Percentiles rank a stretch among this genome's conserved stretches.
Evolutionary conservation across 805 yeast genomes (phyloP).

Genomic region (Wickerhamiella occidentalis): DNA sequence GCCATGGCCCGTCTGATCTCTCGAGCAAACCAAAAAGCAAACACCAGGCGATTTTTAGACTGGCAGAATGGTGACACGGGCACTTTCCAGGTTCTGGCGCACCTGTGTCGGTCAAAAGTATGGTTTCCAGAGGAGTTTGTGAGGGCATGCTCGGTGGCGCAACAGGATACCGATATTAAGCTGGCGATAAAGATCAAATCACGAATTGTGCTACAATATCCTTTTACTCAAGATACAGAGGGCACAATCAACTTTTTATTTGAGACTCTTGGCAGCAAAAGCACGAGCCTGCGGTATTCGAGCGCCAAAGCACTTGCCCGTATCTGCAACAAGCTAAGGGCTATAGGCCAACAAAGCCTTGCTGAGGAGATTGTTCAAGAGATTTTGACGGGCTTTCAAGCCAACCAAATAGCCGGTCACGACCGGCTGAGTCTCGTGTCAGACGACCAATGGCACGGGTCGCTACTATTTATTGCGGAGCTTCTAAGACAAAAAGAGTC

Average conservation of each 20-base stretch:
- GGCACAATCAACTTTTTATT: constrained; percentile 1
- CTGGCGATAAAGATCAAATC: constrained; percentile 1
- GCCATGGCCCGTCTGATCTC: constrained; percentile 43
- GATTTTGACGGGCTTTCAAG: constrained; percentile 21
- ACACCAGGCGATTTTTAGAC: constrained; percentile 24
- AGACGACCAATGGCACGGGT: constrained; percentile 43
- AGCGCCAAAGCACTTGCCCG: constrained; percentile 52
- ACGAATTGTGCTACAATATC: not conserved
- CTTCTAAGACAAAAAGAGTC: constrained; percentile 21
- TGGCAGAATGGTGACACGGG: constrained; percentile 23
- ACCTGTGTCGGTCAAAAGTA: constrained; percentile 26
- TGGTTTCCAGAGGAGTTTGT: constrained; percentile 11
- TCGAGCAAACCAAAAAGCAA: constrained; percentile 33
- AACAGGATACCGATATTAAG: not conserved
- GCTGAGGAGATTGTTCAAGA: constrained; percentile 27
- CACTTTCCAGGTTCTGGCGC: constrained; percentile 33
- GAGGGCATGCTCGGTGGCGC: constrained; percentile 16
- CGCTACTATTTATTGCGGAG: constrained; percentile 46
- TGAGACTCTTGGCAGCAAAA: constrained; percentile 4
- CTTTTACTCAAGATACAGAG: not conserved
- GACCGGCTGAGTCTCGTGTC: constrained; percentile 27
- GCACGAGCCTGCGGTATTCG: constrained; percentile 16
- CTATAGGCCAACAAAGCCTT: constrained; percentile 21
- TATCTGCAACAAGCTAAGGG: constrained; percentile 29
- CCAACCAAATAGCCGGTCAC: constrained; percentile 13